Conservation (phyloP, 352 stramenopile genomes). For the Globisporangium apiculatum region DNA sequence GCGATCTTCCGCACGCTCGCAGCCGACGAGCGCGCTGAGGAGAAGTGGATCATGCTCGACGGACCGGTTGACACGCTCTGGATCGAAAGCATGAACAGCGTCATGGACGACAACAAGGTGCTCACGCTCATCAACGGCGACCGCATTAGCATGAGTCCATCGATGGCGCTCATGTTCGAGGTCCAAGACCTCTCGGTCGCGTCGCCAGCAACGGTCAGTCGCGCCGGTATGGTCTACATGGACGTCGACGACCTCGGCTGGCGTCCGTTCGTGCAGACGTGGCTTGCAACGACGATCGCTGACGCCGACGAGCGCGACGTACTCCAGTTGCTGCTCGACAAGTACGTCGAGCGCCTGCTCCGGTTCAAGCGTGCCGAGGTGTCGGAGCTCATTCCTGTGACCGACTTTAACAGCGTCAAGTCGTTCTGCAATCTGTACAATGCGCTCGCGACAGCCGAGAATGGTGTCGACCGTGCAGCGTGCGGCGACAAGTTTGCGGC, state of each 20-base stretch:
- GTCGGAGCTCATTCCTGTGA: conserved; percentile 69
- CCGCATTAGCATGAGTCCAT: conserved; percentile 78
- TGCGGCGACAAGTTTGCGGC: conserved; percentile 65
- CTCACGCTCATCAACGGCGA: conserved; percentile 84
- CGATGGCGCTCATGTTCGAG: conserved; percentile 92
- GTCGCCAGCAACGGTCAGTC: conserved; percentile 90
- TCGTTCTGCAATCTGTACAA: conserved; percentile 87
- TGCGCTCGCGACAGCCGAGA: conserved; percentile 55
- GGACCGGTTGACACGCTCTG: conserved; percentile 83
- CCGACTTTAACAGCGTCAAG: conserved; percentile 74
- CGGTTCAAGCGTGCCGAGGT: conserved; percentile 59
- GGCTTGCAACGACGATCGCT: conserved; percentile 55
- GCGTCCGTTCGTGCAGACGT: conserved; percentile 73
- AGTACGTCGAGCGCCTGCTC: conserved; percentile 74
- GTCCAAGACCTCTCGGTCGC: conserved; percentile 92
- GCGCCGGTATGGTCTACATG: conserved; percentile 94
- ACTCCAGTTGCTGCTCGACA: conserved; percentile 65
- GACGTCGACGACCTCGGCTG: conserved; percentile 78
- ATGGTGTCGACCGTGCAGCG: conserved; percentile 51
- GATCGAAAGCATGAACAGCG: conserved; percentile 89
- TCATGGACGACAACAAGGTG: conserved; percentile 88
- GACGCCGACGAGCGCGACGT: conserved; percentile 63
- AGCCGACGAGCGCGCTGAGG: conserved; percentile 65
- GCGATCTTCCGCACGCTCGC: conserved; percentile 76
- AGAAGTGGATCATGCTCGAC: conserved; percentile 88